Evolutionary conservation across 2,329 filamentous ascomycete species (phyloP).

Genomic region (Zymoseptoria brevis): DNA sequence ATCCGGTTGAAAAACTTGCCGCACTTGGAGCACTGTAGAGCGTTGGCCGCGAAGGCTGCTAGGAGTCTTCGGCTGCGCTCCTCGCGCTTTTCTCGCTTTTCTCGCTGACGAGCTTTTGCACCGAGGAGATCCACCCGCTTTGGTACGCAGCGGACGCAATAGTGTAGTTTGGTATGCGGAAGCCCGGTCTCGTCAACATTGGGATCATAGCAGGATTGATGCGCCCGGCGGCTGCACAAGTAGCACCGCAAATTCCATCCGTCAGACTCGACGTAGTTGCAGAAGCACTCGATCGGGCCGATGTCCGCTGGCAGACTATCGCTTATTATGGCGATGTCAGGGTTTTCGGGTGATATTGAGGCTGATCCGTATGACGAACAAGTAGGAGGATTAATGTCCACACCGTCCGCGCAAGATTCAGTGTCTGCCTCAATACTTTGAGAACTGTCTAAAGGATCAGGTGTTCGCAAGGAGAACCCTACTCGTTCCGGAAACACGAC

Average conservation of each 20-base stretch:
- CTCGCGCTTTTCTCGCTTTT: neutral
- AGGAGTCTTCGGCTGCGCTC: neutral
- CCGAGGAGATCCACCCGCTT: neutral
- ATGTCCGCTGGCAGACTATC: neutral
- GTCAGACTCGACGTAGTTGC: neutral
- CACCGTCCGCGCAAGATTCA: neutral
- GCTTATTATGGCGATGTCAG: neutral
- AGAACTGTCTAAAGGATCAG: neutral
- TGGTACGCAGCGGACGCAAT: neutral
- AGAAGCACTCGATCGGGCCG: neutral
- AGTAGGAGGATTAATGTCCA: neutral
- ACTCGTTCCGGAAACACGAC: neutral
- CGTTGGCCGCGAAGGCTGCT: neutral
- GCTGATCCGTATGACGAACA: neutral
- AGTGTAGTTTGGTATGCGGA: neutral
- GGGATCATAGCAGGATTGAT: neutral
- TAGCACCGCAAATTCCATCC: neutral
- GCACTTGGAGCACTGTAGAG: neutral
- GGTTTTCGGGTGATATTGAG: neutral
- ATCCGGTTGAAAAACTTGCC: neutral
- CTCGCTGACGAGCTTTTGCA: neutral
- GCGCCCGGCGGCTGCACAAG: neutral
- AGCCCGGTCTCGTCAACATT: neutral
- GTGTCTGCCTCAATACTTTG: neutral
- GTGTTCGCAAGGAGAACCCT: neutral